phyloP scores from a whole-genome alignment of 2,329 filamentous ascomycete genomes.

The Verticillium klebahnii region DNA sequence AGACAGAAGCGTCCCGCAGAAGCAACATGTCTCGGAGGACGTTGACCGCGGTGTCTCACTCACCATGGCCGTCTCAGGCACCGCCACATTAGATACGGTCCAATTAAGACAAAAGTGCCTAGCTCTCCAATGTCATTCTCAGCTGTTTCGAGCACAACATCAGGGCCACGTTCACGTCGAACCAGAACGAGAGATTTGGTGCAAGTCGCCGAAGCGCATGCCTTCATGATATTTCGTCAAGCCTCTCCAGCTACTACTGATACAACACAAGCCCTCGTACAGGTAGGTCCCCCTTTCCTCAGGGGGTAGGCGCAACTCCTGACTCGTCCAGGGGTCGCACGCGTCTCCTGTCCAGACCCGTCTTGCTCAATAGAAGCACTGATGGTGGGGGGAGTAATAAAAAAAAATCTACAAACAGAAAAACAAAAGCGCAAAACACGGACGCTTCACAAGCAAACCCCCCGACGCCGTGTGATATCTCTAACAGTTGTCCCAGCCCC shows the following conservation, averaged over 20 bases:
- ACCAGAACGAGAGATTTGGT: neutral
- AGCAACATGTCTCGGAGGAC: neutral
- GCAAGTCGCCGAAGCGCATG: neutral
- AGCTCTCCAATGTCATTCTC: neutral
- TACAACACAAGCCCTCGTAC: conserved; percentile 1
- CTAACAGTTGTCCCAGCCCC: neutral
- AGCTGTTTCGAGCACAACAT: too few relatives aligned
- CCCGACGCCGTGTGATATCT: conserved; percentile 4
- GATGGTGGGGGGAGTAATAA: neutral
- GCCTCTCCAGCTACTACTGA: conserved; percentile 1
- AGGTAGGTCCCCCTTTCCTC: neutral
- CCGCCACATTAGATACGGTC: neutral
- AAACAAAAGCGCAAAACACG: conserved; percentile 1
- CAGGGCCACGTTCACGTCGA: neutral
- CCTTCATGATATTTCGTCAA: neutral
- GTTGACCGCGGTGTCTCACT: neutral
- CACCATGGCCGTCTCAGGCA: neutral
- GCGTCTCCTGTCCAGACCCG: neutral
- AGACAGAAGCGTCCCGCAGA: neutral
- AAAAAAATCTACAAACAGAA: conserved; percentile 3
- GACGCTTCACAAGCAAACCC: conserved; percentile 1
- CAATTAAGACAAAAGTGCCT: neutral
- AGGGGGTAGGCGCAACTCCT: neutral
- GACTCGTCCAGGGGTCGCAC: neutral
- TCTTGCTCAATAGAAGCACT: neutral